Base-by-base conservation (phyloP, 73 alveolate genomes). In the Stentor roeselii region DNA sequence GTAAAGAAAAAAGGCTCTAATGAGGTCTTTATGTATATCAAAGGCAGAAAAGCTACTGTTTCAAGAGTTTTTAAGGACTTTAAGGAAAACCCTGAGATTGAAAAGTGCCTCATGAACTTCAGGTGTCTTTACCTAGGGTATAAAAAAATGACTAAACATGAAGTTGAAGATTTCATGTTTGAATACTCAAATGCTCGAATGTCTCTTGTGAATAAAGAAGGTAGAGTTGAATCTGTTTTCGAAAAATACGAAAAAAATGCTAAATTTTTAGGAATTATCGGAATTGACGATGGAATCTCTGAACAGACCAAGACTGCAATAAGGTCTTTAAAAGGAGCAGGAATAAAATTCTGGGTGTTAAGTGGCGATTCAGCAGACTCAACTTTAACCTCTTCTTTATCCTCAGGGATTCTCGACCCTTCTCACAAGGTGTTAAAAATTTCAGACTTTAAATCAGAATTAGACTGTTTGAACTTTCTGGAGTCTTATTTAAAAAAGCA, bases 181-280 rank as follows among this genome's bases (percentile, higher is more conserved):
- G 80, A 21, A 21, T 67, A 67, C 37, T 21, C 41, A 2, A 67
- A 67, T 67, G 80, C 80, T 21, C 21, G 34, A 32, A 36, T 67
- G 15, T 67, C 80, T 67, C 41, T 32, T 27, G 80, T 67, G 15
- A 67, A 67, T 67, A 67, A 32, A 21, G 80, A 67, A 67, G 80
- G 80, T 11, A n/a, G 80, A 32, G 37, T 67, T 21, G 37, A 67
- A 1, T 32, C 41, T 67, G 80, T 67, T 67, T 67, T 67, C 41
- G 80, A 67, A 32, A n/a, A 21, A 36, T 67, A 30, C 34, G 80
- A 67, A 67, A 67, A 67, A 67, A 32, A 32, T 2, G 34, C 21
- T 21, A 34, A 67, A n/a, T 67, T 21, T 67, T 2, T 67, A 2
- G 80, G 80, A 34, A 67, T 67, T 67, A 32, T 67, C 37, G 80